Evolutionary conservation across 352 stramenopile genomes (phyloP), one percentile per base, ranked within the genome.

Genomic region (Phytophthora lateralis): DNA sequence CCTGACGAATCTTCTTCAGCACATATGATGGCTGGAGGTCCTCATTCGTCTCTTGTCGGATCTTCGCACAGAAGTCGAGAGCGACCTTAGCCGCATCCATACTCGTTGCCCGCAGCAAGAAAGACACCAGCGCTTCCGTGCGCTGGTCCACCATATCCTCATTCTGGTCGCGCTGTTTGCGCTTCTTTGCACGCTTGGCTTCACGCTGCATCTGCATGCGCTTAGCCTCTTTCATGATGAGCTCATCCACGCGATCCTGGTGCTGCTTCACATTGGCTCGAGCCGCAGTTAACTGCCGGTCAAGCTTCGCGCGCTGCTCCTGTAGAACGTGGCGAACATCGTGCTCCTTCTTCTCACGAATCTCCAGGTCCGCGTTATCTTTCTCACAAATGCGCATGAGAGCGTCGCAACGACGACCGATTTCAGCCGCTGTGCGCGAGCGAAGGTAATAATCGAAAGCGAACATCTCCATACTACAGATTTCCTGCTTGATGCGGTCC

Each of bases 361-460:
- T 55, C 30, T 93, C 85, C 38, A 91, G 55, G 29, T 96, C 90
- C 0, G 91, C 85, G 43, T 97, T 97, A 52, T 98, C 93, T 66
- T 95, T 97, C 67, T 98, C 93, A 15, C 97, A 96, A 65, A 98
- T 93, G 11, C 90, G 89, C 71, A 99, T 98, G 15, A 99, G 69
- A 0, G 91, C 71, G 58, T 99, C 97, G 50, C 96, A 98, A 11
- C 97, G 93, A 42, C 96, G 96, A 27, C 98, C 95, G 34, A 99
- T 97, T 67, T 99, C 97, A 6, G 86, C 85, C 1, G 95, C 89
- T 12, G 90, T 98, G 39, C 97, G 86, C 10, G 93, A 98, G 35
- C 98, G 98, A 71, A 99, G 97, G 71, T 98, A 99, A 84, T 98
- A 99, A 63, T 99, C 96, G 46, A 99, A 99, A 14, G 96, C 85